phyloP scores from a whole-genome alignment of 192 early-diverging fungal genomes.

The Backusella parvicylindrica region DNA sequence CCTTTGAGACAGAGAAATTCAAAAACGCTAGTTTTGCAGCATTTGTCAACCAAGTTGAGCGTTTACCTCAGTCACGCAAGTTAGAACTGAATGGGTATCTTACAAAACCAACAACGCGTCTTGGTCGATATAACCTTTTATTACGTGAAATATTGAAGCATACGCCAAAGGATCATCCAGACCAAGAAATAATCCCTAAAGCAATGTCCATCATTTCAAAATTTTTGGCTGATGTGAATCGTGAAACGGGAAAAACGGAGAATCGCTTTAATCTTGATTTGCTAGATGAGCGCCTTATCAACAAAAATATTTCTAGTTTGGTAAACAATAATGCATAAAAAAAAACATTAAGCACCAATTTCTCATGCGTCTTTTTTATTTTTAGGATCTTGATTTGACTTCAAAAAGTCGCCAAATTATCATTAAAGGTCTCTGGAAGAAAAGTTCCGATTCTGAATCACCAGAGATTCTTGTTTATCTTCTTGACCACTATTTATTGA shows the following conservation, averaged over 20 bases:
- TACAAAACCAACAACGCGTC: constrained; percentile 78
- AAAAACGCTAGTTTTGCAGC: constrained; percentile 61
- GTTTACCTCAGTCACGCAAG: constrained; percentile 75
- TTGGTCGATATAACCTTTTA: constrained; percentile 84
- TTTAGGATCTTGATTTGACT: constrained; percentile 71
- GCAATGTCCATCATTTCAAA: constrained; percentile 70
- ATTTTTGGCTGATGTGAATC: constrained; percentile 78
- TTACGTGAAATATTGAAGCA: constrained; percentile 79
- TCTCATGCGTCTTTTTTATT: background rate
- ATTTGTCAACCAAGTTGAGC: constrained; percentile 75
- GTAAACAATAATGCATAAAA: constrained; percentile 6
- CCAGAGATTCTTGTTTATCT: constrained; percentile 74
- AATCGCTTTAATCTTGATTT: constrained; percentile 82
- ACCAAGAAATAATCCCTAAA: constrained; percentile 65
- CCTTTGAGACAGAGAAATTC: constrained; percentile 76
- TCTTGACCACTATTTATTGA: constrained; percentile 82
- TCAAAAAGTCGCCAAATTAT: constrained; percentile 69
- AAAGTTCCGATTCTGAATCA: constrained; percentile 52
- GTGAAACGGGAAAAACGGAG: constrained; percentile 84
- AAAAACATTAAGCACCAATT: background rate
- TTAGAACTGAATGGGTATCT: constrained; percentile 85
- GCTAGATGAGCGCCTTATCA: constrained; percentile 65
- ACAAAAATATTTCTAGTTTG: constrained; percentile 30
- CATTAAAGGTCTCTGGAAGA: constrained; percentile 79
- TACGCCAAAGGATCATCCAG: constrained; percentile 77